phyloP scores from a whole-genome alignment of 495 filamentous ascomycete genomes.

The Echria macrotheca region DNA sequence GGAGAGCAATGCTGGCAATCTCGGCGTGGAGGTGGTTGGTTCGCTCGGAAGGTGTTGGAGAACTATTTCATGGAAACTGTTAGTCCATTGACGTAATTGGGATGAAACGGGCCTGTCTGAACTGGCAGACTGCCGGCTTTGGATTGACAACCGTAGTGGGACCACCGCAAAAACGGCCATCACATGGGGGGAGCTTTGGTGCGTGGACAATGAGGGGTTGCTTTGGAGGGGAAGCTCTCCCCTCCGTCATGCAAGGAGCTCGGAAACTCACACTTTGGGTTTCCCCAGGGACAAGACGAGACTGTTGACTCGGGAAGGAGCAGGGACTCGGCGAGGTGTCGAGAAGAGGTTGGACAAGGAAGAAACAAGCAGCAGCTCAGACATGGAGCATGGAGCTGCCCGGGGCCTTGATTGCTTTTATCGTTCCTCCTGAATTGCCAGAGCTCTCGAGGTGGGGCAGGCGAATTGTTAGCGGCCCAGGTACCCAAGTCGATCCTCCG shows the following conservation, averaged over 20 bases:
- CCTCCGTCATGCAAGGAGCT: not conserved
- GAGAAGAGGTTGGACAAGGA: constrained; percentile 5
- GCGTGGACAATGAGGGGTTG: constrained; percentile 1
- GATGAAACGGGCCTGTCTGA: not conserved
- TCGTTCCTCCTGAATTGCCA: constrained; percentile 10
- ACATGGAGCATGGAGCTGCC: not conserved
- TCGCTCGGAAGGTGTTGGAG: constrained; percentile 6
- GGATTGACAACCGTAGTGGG: constrained; percentile 19
- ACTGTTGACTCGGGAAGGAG: not conserved
- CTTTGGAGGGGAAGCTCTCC: constrained; percentile 17
- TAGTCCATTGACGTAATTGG: constrained; percentile 35
- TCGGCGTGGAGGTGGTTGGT: not conserved
- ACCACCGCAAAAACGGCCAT: constrained; percentile 15
- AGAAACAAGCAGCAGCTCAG: constrained; percentile 3
- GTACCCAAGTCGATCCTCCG: constrained; percentile 18
- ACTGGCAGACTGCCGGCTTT: constrained; percentile 10
- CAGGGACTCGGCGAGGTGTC: too few species aligned
- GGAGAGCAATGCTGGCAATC: too few species aligned
- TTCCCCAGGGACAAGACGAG: not conserved
- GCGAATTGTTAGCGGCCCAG: constrained; percentile 26
- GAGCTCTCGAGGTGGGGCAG: constrained; percentile 4
- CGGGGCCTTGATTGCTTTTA: constrained; percentile 24
- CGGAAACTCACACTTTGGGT: not conserved
- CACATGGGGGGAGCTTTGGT: constrained; percentile 10
- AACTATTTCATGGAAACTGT: constrained; percentile 18